Evolutionary conservation across 176 grass and related monocot genomes (phyloP), one percentile per base, ranked within the genome.

Genomic region (Phragmites australis): DNA sequence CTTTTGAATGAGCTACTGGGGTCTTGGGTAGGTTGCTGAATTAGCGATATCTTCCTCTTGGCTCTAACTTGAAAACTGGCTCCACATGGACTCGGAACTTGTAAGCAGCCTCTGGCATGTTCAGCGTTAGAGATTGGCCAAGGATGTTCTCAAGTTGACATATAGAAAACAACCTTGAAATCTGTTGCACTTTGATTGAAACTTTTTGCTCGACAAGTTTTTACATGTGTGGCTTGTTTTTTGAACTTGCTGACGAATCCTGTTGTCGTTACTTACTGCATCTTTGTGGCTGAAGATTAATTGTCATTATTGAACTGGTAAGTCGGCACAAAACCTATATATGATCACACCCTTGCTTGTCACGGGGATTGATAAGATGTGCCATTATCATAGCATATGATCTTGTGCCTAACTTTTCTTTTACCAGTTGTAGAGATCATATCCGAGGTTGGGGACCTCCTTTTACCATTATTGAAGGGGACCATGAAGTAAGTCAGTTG

Each of bases 361-460:
- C 80, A 70, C 19, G 16, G 62, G 51, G 34, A 43, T 83, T 65
- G 81, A 65, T 82, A 50, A 29, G 46, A 27, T 53, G 32, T 43
- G 43, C 41, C 72, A 84, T 77, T 84, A 84, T 84, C 52, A 1
- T 50, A 77, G 27, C 82, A 69, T 84, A 61, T 70, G 52, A 50
- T 69, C 73, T 29, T 61, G 82, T 30, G 73, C 73, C 30, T 16
- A 15, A 6, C 75, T 15, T 70, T 76, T 58, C 78, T 32, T 50
- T 17, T 60, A 70, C 51, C 30, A 37, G 41, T 25, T 50, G 32
- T 31, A 39, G 16, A 31, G 25, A 77, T 68, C 50, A 26, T 49
- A 76, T 47, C 62, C 26, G 48, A 84, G 27, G 29, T 9, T 18
- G 43, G 62, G 40, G 63, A 65, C 27, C 60, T 56, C 13, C 13